phyloP scores from a whole-genome alignment of 345 rosid species.

The Eucalyptus dawsonii region DNA sequence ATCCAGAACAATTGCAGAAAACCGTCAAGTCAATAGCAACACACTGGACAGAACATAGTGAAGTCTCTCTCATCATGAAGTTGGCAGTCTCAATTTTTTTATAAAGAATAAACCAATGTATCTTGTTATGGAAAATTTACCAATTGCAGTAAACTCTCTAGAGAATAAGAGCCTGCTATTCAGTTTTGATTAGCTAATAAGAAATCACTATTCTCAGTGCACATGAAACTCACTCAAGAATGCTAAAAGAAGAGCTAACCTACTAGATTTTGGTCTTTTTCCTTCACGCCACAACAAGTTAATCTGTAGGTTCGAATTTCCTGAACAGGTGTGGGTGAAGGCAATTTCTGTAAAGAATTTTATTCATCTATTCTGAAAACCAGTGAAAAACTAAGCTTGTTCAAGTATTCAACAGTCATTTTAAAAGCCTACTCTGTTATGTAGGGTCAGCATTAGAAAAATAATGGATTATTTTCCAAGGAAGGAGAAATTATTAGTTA shows the following conservation, averaged over 20 bases:
- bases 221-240: neutral
- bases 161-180: neutral
- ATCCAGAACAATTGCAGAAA: neutral
- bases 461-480: neutral
- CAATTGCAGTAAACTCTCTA: neutral
- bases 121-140: neutral
- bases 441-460: neutral
- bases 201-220: neutral
- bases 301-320: neutral
- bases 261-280: neutral
- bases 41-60: neutral
- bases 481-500: neutral
- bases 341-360: neutral
- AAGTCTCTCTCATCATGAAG: neutral
- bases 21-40: neutral
- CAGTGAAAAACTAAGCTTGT: neutral
- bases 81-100: neutral
- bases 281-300: neutral
- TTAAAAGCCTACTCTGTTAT: neutral
- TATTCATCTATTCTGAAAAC: neutral
- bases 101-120: neutral
- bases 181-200: neutral
- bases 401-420: neutral
- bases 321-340: neutral
- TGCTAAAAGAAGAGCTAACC: neutral